A percentile compares a stretch with the other conserved stretches of the same genome.
These are phyloP conservation scores for Fraxinus quadrangulata DNA, from an alignment of 257 asterid species.

Conservation along the genomic window DNA sequence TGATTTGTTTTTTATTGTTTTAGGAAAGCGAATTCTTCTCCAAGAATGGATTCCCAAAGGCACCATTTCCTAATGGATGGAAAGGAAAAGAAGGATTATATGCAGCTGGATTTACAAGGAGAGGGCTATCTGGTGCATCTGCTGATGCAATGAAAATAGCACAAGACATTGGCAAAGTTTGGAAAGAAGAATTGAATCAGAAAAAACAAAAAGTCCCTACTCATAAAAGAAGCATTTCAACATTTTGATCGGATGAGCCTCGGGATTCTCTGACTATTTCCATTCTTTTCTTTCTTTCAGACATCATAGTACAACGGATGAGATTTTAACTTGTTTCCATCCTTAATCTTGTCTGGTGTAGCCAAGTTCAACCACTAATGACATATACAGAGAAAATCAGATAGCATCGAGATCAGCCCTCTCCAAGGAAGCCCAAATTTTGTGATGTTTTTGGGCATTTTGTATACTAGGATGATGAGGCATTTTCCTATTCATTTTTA, in stretches of 20 bases:
- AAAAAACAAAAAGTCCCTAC: conserved; percentile 73
- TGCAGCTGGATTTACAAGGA: conserved; percentile 87
- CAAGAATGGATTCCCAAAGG: conserved; percentile 66
- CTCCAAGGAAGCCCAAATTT: conserved; percentile 59
- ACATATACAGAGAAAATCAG: conserved; percentile 24
- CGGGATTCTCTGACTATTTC: background rate
- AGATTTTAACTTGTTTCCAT: background rate
- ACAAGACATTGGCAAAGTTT: conserved; percentile 64
- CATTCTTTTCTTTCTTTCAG: too few species aligned
- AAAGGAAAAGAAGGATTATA: conserved; percentile 78
- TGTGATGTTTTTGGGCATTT: conserved; percentile 47
- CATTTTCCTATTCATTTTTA: conserved; percentile 33
- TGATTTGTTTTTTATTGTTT: conserved; percentile 26
- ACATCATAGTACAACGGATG: background rate
- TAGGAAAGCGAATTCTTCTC: conserved; percentile 79
- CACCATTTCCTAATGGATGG: conserved; percentile 74
- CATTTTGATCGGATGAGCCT: conserved; percentile 40
- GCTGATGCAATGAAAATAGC: conserved; percentile 77
- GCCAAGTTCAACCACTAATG: background rate
- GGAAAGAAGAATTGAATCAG: conserved; percentile 73
- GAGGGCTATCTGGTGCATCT: conserved; percentile 86
- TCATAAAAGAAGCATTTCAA: conserved; percentile 76
- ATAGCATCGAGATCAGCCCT: conserved; percentile 59
- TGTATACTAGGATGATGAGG: conserved; percentile 60
- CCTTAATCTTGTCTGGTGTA: background rate